Base-by-base conservation (phyloP, 164 flowering plant genomes). In the Brasenia schreberi region DNA sequence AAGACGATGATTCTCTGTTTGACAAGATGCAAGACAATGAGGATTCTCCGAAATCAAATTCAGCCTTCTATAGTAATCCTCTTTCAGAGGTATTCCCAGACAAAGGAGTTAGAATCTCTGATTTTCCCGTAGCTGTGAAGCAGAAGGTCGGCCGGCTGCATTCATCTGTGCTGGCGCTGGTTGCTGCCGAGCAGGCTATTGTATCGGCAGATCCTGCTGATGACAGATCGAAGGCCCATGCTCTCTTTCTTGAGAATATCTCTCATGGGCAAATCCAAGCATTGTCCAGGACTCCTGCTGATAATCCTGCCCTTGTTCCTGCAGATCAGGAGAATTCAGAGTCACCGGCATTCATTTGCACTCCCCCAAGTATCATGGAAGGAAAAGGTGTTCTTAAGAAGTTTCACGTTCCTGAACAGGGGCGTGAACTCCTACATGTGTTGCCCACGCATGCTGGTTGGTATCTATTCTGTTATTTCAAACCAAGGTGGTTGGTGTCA, bases 261-360 rank as follows among this genome's bases (percentile, higher is more conserved):
- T 91, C 97, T 42, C 79, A 85, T 65, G 97, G 97, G 23, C 98
- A 94, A 84, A 75, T 94, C 14, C 97, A 94, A 81, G 96, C 87
- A 16, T 19, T 89, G 63, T 89, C 97, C 0, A 76, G 86, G 18
- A 79, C 89, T 61, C 88, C 94, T 0, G 73, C 81, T 3, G 93
- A 86, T 64, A 65, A 77, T 66, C 73, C 85, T 18, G 70, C 76
- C 43, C 63, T 80, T 65, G 64, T 42, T 4, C 69, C 64, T 19
- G 44, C 62, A 33, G 93, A 87, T 64, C 84, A 69, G 68, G 88
- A 84, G 63, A 77, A 69, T 61, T 60, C 69, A 0, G 39, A 19
- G 39, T 63, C 65, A 14, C 11, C 68, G 43, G 39, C 85, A 0
- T 87, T 59, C 73, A 89, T 92, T 59, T 74, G 90, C 63, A 74